Conservation (phyloP, 108 stramenopile genomes). For the Skeletonema marinoi region DNA sequence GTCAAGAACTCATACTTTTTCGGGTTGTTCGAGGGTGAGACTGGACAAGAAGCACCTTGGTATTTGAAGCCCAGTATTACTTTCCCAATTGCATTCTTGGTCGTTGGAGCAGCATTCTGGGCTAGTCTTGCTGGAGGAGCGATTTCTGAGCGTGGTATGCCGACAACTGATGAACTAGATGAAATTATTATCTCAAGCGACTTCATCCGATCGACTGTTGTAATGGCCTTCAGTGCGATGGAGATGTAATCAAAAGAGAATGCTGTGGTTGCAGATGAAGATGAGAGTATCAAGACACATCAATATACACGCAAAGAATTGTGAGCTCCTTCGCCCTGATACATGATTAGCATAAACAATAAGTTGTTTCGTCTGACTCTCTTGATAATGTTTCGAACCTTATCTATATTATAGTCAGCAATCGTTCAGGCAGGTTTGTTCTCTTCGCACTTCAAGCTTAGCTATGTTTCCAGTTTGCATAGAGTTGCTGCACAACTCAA, state of each 20-base stretch:
- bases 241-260: constrained; percentile 1
- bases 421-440: too few species aligned
- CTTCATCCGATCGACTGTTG: constrained; percentile 11
- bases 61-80: constrained; percentile 91
- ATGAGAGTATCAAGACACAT: neutral
- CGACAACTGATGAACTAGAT: constrained; percentile 77
- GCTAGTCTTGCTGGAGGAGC: constrained; percentile 67
- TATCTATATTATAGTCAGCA: too few species aligned
- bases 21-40: constrained; percentile 93
- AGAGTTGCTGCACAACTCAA: too few species aligned
- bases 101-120: constrained; percentile 87
- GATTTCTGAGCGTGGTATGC: constrained; percentile 80
- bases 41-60: constrained; percentile 92
- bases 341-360: neutral
- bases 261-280: neutral
- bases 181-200: constrained; percentile 66
- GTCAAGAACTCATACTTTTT: constrained; percentile 89
- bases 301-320: neutral
- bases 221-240: constrained; percentile 26
- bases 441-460: too few species aligned
- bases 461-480: too few species aligned
- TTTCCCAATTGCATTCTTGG: constrained; percentile 88
- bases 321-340: neutral
- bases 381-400: neutral
- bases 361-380: neutral